Conservation (phyloP, 805 yeast genomes). For the Metschnikowia cubensis region DNA sequence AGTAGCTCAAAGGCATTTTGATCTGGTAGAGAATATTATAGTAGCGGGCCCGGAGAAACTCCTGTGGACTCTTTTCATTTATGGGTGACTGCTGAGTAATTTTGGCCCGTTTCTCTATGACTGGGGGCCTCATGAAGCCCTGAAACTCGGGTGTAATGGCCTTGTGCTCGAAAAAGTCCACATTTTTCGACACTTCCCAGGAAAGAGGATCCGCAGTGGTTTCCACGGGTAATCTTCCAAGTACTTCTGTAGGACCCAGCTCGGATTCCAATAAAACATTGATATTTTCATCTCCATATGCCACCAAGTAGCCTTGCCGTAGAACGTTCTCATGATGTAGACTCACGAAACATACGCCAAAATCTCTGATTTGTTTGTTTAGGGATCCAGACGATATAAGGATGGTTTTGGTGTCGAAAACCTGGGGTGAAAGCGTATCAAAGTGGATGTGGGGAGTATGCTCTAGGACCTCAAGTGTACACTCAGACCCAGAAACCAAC, state of each 20-base stretch:
- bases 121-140: conserved; percentile 3
- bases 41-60: conserved; percentile 33
- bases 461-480: background rate
- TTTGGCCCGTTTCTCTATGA: background rate
- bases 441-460: background rate
- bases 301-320: conserved; percentile 3
- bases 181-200: background rate
- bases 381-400: background rate
- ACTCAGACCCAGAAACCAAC: background rate
- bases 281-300: background rate
- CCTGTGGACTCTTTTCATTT: conserved; percentile 24
- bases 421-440: background rate
- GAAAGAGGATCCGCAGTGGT: background rate
- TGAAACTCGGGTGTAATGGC: background rate
- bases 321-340: background rate
- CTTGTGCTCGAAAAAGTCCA: background rate
- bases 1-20: conserved; percentile 38
- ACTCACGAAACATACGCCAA: background rate
- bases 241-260: background rate
- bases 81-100: conserved; percentile 13
- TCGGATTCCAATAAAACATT: background rate
- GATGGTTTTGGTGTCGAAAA: background rate
- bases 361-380: background rate
- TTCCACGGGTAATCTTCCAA: background rate
- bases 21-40: conserved; percentile 36